Base-by-base conservation (phyloP, 192 early-diverging fungal genomes). In the Podila minutissima region DNA sequence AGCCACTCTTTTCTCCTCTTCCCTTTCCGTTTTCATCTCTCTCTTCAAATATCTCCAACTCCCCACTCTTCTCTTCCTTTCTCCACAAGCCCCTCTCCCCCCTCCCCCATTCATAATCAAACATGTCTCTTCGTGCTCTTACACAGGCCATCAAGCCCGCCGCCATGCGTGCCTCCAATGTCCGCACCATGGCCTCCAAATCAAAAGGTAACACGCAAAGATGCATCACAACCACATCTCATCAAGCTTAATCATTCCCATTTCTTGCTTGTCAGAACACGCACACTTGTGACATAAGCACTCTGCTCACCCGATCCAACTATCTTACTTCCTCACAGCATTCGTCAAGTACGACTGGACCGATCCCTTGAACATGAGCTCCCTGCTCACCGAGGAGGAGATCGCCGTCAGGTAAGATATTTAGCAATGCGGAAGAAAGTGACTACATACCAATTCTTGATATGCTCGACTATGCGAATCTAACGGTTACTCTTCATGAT, bases 321-420 rank as follows among this genome's bases (percentile, higher is more conserved):
- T 32, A 24, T 46, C 51, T n/a, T 7, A 2, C 50, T 10, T 12
- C 11, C 46, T 1, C n/a, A 7, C 46, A 81, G 77, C 67, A 15
- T 81, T 81, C 37, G 88, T 86, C 35, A 94, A 92, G 77, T 95
- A 94, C 84, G 87, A 94, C 85, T 95, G 93, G 93, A 87, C 89
- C 37, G 97, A 99, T 67, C 90, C 96, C 4, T 82, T 99, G 37
- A 91, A 92, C 84, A 88, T 97, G 58, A 90, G 96, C 60, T 83
- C 87, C 0, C 93, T 89, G 67, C 89, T 99, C 63, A 97, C 97
- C 7, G 97, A 98, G 62, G 97, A 99, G 53, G 97, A 99, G 86
- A 84, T 86, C 58, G 86, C 89, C 64, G 85, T 89, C 41, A 82
- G 84, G 88, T 89, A 83, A 73, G 32, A 38, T 61, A 59, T 53